These are phyloP conservation scores for Eimeria zaria DNA, from an alignment of 169 alveolate genomes.

Conservation along the genomic window DNA sequence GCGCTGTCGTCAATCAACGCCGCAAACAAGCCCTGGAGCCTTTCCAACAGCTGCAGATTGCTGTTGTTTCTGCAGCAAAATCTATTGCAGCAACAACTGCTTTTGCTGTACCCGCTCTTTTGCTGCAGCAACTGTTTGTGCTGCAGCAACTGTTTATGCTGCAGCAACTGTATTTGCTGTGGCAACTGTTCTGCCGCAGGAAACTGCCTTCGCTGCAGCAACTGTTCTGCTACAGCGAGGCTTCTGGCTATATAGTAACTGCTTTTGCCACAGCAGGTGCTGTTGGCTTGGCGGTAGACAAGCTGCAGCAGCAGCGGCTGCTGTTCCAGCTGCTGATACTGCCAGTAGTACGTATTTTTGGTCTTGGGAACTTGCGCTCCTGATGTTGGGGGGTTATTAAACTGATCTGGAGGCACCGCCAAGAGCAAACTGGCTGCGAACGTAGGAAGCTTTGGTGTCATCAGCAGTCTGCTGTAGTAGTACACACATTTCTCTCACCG, in stretches of 20 bases:
- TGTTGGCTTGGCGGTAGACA: no score
- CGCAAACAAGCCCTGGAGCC: background rate
- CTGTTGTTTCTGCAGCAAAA: background rate
- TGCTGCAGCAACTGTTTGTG: no score
- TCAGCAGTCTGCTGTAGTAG: slow-evolving; percentile 81
- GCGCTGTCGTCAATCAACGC: no score
- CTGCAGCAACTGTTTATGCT: background rate
- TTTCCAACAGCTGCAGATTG: background rate
- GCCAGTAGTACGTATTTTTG: no score
- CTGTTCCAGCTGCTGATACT: background rate
- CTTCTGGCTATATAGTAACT: background rate
- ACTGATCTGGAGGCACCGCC: slow-evolving; percentile 37
- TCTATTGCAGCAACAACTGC: no score
- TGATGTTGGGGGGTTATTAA: background rate
- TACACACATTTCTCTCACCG: slow-evolving; percentile 58
- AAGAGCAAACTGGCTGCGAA: slow-evolving; percentile 60
- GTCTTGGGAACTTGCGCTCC: no score
- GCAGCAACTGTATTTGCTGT: background rate
- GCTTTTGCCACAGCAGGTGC: background rate
- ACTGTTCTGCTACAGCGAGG: background rate
- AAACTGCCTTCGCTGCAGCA: background rate
- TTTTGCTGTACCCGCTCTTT: no score
- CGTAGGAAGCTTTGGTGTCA: slow-evolving; percentile 79
- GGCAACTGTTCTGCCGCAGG: background rate
- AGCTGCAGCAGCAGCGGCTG: background rate